Evolutionary conservation across 2,329 filamentous ascomycete genomes (phyloP).

Genomic region (Westerdykella ornata): DNA sequence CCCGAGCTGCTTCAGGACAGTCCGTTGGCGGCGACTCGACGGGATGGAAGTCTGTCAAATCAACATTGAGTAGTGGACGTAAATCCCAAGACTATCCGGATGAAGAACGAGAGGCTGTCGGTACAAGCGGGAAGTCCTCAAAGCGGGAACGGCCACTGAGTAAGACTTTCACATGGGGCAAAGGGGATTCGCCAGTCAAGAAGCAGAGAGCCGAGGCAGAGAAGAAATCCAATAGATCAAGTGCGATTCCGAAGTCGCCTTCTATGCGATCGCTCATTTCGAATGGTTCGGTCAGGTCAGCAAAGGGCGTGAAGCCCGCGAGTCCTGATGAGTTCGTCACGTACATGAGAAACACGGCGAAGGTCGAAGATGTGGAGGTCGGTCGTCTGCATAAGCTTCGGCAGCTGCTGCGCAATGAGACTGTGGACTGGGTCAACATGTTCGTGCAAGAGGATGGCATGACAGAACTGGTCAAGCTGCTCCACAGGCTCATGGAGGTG

Average conservation of each 20-base stretch:
- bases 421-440: slow-evolving; percentile 87
- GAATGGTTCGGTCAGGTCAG: slow-evolving; percentile 51
- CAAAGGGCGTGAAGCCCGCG: slow-evolving; percentile 66
- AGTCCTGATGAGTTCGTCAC: slow-evolving; percentile 77
- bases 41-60: slow-evolving; percentile 36
- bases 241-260: slow-evolving; percentile 58
- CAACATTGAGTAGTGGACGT: slow-evolving; percentile 38
- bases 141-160: slow-evolving; percentile 54
- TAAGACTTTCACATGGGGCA: slow-evolving; percentile 71
- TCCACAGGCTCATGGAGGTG: slow-evolving; percentile 88
- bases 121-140: slow-evolving; percentile 12
- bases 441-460: slow-evolving; percentile 89
- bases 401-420: slow-evolving; percentile 84
- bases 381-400: slow-evolving; percentile 90
- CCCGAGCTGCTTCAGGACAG: slow-evolving; percentile 43
- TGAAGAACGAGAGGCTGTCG: slow-evolving; percentile 13
- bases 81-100: slow-evolving; percentile 27
- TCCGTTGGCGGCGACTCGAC: slow-evolving; percentile 22
- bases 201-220: slow-evolving; percentile 63
- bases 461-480: slow-evolving; percentile 77
- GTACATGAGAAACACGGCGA: slow-evolving; percentile 73
- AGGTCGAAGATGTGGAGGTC: slow-evolving; percentile 82
- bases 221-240: slow-evolving; percentile 61
- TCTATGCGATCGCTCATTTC: slow-evolving; percentile 53
- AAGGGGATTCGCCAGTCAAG: slow-evolving; percentile 67